A percentile compares a stretch with the other conserved stretches of the same genome.
These are phyloP conservation scores for Lagerstroemia speciosa DNA, from an alignment of 345 rosid species.

Conservation along the genomic window DNA sequence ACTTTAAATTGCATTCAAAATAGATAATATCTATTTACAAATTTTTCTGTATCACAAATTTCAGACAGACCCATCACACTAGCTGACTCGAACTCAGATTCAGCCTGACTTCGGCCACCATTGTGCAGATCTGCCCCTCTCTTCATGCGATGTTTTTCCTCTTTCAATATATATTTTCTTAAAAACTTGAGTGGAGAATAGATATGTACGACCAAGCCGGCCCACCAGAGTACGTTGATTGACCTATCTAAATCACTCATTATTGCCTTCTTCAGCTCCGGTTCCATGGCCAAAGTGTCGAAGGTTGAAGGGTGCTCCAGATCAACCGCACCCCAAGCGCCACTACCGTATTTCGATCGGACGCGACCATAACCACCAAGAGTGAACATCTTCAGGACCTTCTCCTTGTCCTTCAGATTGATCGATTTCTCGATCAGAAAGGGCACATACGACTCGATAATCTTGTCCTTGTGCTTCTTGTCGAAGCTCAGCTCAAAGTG, in stretches of 20 bases:
- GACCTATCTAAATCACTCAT: slow-evolving; percentile 40
- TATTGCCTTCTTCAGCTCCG: slow-evolving; percentile 26
- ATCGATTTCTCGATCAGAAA: slow-evolving; percentile 19
- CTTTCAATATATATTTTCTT: no score
- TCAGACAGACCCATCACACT: no score
- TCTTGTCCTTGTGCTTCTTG: slow-evolving; percentile 24
- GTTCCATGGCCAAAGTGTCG: slow-evolving; percentile 44
- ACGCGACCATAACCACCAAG: slow-evolving; percentile 30
- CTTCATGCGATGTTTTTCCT: no score
- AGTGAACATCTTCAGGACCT: slow-evolving; percentile 29
- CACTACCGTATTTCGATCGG: neutral
- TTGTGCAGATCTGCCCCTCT: no score
- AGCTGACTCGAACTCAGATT: no score
- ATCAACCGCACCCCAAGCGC: slow-evolving; percentile 29
- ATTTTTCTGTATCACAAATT: no score
- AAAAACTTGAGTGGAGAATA: no score
- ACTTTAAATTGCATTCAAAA: no score
- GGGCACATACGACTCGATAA: slow-evolving; percentile 30
- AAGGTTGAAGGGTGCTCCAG: slow-evolving; percentile 44
- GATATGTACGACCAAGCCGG: neutral
- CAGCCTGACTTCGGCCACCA: no score
- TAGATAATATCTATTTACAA: no score
- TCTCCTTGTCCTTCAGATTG: slow-evolving; percentile 23
- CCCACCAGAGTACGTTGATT: neutral
- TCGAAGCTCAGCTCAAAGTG: slow-evolving; percentile 31